Evolutionary conservation across 176 grass and related monocot genomes (phyloP).

Genomic region (Raddia guianensis): DNA sequence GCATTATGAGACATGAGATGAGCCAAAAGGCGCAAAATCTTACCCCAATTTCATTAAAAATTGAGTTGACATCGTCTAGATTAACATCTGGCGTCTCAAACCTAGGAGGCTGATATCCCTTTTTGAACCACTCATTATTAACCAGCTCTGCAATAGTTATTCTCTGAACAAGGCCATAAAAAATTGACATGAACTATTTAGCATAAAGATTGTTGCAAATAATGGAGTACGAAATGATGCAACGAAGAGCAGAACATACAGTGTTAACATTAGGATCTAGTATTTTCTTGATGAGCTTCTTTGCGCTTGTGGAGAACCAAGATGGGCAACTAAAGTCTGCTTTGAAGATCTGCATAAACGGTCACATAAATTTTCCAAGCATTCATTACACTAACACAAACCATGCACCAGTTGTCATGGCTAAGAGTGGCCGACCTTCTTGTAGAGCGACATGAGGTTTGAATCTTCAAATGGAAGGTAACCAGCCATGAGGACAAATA

Average conservation of each 20-base stretch:
- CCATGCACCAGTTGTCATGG: constrained; percentile 4
- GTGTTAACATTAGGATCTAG: constrained; percentile 81
- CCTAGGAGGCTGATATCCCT: constrained; percentile 73
- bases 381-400: neutral
- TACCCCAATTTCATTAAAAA: constrained; percentile 79
- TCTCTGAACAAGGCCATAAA: constrained; percentile 56
- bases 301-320: constrained; percentile 95
- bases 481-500: constrained; percentile 95
- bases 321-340: constrained; percentile 86
- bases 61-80: constrained; percentile 79
- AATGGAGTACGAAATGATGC: neutral
- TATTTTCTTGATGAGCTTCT: constrained; percentile 95
- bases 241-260: constrained; percentile 45
- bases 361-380: constrained; percentile 21
- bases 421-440: constrained; percentile 61
- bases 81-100: constrained; percentile 78
- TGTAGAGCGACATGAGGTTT: constrained; percentile 89
- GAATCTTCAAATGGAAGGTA: constrained; percentile 93
- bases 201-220: neutral
- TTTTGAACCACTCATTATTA: constrained; percentile 98
- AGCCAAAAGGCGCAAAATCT: constrained; percentile 16
- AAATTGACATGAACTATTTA: constrained; percentile 4
- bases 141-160: constrained; percentile 79
- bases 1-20: neutral
- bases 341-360: constrained; percentile 77